These are phyloP conservation scores for Syzygium aromaticum DNA, from an alignment of 345 rosid species.

Conservation along the genomic window DNA sequence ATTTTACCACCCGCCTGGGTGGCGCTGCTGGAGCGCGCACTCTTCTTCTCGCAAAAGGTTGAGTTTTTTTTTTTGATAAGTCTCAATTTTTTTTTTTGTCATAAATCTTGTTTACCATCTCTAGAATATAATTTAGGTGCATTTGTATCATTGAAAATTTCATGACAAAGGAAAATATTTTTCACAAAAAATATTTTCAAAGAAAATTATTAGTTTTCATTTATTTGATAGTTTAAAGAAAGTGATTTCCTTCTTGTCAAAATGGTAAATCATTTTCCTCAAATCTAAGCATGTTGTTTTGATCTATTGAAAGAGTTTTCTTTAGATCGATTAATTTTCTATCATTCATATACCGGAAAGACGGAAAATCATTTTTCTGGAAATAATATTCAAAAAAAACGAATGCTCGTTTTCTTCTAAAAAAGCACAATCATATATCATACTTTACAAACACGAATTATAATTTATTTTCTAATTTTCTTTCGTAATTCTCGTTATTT, in stretches of 20 bases:
- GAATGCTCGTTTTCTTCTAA: not conserved
- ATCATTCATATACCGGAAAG: not conserved
- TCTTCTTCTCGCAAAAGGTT: no score
- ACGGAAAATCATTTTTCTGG: not conserved
- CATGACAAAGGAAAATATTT: not conserved
- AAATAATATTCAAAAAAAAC: not conserved
- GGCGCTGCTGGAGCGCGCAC: no score
- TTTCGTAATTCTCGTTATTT: no score
- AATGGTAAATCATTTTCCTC: not conserved
- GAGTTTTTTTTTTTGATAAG: not conserved
- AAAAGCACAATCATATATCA: no score
- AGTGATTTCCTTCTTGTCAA: not conserved
- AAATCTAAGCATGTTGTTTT: not conserved
- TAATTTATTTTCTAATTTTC: no score
- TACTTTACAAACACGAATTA: no score
- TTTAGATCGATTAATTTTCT: not conserved
- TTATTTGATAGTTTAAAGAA: not conserved
- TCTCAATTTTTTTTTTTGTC: not conserved
- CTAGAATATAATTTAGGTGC: not conserved
- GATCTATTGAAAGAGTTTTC: not conserved
- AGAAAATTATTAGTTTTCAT: not conserved
- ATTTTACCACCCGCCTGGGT: no score
- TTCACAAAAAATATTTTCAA: not conserved
- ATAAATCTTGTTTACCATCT: not conserved
- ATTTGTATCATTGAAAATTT: not conserved